phyloP scores from a whole-genome alignment of 2,329 filamentous ascomycete genomes.

The Zasmidium citrigriseum region DNA sequence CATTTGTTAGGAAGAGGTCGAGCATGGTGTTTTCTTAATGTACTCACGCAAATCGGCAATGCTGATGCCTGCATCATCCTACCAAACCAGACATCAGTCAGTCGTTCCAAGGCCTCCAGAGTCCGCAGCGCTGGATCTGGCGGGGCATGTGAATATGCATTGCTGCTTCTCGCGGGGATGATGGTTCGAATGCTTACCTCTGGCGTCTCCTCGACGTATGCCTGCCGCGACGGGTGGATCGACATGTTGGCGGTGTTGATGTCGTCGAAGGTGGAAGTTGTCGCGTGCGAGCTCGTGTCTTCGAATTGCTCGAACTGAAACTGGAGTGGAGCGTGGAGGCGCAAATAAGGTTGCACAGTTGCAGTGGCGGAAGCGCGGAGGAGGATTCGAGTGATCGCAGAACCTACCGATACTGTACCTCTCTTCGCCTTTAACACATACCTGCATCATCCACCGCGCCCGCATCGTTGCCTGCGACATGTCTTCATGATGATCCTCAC shows the following conservation, averaged over 20 bases:
- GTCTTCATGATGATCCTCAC: slow-evolving; percentile 21
- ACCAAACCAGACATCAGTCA: slow-evolving; percentile 28
- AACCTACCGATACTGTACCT: neutral
- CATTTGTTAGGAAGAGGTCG: slow-evolving; percentile 5
- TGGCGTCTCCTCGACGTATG: slow-evolving; percentile 84
- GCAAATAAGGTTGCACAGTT: slow-evolving; percentile 1
- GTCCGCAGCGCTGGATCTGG: slow-evolving; percentile 23
- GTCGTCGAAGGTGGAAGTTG: neutral
- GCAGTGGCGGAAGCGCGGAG: neutral
- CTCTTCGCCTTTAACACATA: neutral
- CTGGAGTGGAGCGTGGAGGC: neutral
- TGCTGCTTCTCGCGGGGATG: slow-evolving; percentile 11
- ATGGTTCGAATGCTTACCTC: slow-evolving; percentile 56
- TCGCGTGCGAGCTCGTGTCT: neutral
- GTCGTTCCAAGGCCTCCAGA: slow-evolving; percentile 11
- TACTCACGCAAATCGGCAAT: slow-evolving; percentile 64
- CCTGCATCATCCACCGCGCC: neutral
- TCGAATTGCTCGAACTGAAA: neutral
- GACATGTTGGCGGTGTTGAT: slow-evolving; percentile 13
- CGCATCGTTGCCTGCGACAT: neutral
- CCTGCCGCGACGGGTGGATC: slow-evolving; percentile 79
- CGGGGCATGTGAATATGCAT: slow-evolving; percentile 36
- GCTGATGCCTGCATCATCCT: slow-evolving; percentile 62
- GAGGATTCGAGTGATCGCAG: neutral
- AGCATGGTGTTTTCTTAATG: slow-evolving; percentile 17